phyloP scores from a whole-genome alignment of 352 stramenopile genomes.

The Pythium sp. region DNA sequence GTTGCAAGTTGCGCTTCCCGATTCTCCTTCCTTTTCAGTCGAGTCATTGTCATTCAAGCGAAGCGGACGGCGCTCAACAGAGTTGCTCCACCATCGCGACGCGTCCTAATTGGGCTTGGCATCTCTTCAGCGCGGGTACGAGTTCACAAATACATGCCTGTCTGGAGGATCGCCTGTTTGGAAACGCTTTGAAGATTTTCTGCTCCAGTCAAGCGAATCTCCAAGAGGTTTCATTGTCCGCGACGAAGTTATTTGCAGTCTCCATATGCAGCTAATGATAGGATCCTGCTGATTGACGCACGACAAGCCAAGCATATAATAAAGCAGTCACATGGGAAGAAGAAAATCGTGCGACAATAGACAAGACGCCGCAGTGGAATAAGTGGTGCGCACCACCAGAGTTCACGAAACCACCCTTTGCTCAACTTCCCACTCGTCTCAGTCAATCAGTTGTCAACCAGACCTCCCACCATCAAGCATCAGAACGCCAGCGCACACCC shows the following conservation, averaged over 20 bases:
- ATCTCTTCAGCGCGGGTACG: neutral
- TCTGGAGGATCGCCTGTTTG: neutral
- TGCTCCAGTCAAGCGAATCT: constrained; percentile 4
- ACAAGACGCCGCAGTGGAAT: neutral
- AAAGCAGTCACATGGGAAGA: neutral
- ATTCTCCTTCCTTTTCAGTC: neutral
- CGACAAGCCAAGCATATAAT: neutral
- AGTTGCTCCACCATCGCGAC: neutral
- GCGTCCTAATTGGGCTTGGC: neutral
- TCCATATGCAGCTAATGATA: neutral
- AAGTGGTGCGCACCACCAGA: neutral
- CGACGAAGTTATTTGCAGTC: neutral
- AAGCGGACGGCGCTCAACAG: neutral
- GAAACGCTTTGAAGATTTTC: constrained; percentile 3
- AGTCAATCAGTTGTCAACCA: neutral
- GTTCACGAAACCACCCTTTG: neutral
- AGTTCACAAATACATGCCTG: neutral
- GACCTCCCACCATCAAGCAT: neutral
- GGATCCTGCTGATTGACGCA: neutral
- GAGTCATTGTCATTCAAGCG: neutral
- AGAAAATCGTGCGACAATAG: neutral
- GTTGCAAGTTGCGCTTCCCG: neutral
- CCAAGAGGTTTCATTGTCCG: neutral
- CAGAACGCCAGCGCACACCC: neutral
- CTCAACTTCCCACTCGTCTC: neutral